Conservation (phyloP, 345 rosid species). For the Schrenkiella parvula region DNA sequence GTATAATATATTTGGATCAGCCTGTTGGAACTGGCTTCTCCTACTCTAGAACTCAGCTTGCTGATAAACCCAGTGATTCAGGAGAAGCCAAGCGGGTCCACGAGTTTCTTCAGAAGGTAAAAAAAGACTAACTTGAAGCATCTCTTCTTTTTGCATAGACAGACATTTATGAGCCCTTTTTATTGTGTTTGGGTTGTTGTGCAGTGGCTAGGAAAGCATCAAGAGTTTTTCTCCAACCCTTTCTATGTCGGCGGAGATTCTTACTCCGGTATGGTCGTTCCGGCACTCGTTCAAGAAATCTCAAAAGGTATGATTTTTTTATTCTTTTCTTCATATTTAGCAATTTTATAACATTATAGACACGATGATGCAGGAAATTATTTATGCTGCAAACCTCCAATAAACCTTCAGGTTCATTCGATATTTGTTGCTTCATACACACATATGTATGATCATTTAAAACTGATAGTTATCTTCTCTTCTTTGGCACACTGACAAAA, state of each 20-base stretch:
- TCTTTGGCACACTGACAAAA: not conserved
- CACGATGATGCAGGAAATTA: conserved; percentile 1
- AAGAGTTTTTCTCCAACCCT: conserved; percentile 48
- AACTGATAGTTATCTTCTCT: not conserved
- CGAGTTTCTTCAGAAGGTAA: conserved; percentile 52
- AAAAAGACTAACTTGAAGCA: not conserved
- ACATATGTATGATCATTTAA: not conserved
- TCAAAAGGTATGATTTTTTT: conserved; percentile 3
- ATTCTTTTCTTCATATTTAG: not conserved
- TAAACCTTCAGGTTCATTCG: conserved; percentile 39
- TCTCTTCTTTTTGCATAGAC: not conserved
- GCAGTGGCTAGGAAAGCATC: conserved; percentile 64
- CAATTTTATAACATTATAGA: not conserved
- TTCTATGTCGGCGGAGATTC: conserved; percentile 66
- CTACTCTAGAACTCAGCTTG: conserved; percentile 38
- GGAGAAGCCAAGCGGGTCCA: conserved; percentile 39
- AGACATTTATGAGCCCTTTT: not conserved
- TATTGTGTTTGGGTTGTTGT: not conserved
- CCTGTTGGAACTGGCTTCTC: conserved; percentile 87
- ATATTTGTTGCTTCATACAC: not conserved
- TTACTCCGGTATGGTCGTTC: conserved; percentile 53
- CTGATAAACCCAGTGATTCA: conserved; percentile 41
- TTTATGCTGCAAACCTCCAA: conserved; percentile 13
- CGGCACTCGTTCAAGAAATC: conserved; percentile 48
- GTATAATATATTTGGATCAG: conserved; percentile 63